Base-by-base conservation (phyloP, 495 filamentous ascomycete genomes). In the Penicillium taxi region DNA sequence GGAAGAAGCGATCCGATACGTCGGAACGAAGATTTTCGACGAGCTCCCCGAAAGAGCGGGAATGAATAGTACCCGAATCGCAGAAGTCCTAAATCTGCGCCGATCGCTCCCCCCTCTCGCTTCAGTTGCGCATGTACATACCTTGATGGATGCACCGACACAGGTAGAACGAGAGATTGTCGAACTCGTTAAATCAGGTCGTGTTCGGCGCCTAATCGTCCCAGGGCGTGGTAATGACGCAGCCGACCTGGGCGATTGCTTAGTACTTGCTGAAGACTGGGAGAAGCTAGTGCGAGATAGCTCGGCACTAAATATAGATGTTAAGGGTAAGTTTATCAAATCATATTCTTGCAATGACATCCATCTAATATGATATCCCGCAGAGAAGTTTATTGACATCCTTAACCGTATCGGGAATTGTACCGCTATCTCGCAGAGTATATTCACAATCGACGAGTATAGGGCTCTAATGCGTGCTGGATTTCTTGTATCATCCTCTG, bases 91-190 rank as follows among this genome's bases (percentile, higher is more conserved):
- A 30, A 82, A 82, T 42, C 75, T 77, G 48, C 74, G 84, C 14
- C 63, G 60, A 16, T 68, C 63, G 9, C 53, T 93, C 20, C 86
- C 86, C 20, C 79, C 79, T 0, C 66, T 85, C 14, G 80, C 80
- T 12, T 84, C 78, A 0, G 64, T 82, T 5, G 70, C 80, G 16
- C 84, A 93, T 61, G 52, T 91, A 4, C 80, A 84, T 54, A 76
- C 79, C 1, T 47, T 88, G 6, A 59, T 80, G 12, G 61, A 69
- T 35, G 75, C 76, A 6, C 75, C 82, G 1, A 88, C 86, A 4
- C 67, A 66, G 28, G 78, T 78, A 3, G 87, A 93, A 58, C 68
- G 81, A 31, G 85, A 86, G 55, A 72, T 89, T 17, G 76, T 78
- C 14, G 71, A 79, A 35, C 57, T 88, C 14, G 58, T 77, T 4